A percentile compares a stretch with the other conserved stretches of the same genome.
Conservation (phyloP, 23 red algal species). For the Gracilaria gracilis region DNA sequence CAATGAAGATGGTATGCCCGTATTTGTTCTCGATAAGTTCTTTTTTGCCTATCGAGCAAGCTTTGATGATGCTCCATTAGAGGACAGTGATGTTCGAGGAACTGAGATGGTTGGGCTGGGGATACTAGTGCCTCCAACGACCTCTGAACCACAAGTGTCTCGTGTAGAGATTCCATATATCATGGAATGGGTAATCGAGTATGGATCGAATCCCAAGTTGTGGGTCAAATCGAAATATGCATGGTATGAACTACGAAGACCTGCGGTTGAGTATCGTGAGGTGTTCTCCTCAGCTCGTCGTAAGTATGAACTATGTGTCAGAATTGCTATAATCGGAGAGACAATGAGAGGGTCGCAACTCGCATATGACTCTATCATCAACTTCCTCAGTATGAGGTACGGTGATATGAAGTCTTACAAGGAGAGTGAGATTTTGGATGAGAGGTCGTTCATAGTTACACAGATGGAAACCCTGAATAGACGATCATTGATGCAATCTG, state of each 20-base stretch:
- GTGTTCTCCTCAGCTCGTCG: slow-evolving; percentile 46
- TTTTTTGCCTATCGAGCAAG: slow-evolving; percentile 38
- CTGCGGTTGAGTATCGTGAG: slow-evolving; percentile 48
- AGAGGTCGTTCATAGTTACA: slow-evolving; percentile 47
- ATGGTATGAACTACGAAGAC: slow-evolving; percentile 65
- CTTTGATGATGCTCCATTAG: slow-evolving; percentile 64
- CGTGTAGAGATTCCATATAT: slow-evolving; percentile 49
- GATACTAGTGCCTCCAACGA: slow-evolving; percentile 49
- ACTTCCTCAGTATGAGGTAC: slow-evolving; percentile 47
- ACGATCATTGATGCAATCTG: slow-evolving; percentile 45
- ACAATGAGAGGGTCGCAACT: slow-evolving; percentile 41
- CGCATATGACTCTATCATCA: slow-evolving; percentile 13
- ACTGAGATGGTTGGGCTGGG: slow-evolving; percentile 48
- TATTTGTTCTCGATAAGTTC: slow-evolving; percentile 61
- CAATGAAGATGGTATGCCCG: slow-evolving; percentile 46
- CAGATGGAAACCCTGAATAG: slow-evolving; percentile 56
- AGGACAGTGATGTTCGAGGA: slow-evolving; percentile 19
- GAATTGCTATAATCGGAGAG: slow-evolving; percentile 59
- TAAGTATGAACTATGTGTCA: slow-evolving; percentile 70
- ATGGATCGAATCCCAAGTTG: slow-evolving; percentile 47
- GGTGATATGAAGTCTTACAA: slow-evolving; percentile 50
- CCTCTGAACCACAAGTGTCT: slow-evolving; percentile 7
- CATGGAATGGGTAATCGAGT: slow-evolving; percentile 71
- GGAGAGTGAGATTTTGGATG: slow-evolving; percentile 50
- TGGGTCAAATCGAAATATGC: slow-evolving; percentile 61